Percentiles rank a stretch among this genome's conserved stretches.
Conservation (phyloP, 2,329 filamentous ascomycete genomes). For the Cercospora citrullina region DNA sequence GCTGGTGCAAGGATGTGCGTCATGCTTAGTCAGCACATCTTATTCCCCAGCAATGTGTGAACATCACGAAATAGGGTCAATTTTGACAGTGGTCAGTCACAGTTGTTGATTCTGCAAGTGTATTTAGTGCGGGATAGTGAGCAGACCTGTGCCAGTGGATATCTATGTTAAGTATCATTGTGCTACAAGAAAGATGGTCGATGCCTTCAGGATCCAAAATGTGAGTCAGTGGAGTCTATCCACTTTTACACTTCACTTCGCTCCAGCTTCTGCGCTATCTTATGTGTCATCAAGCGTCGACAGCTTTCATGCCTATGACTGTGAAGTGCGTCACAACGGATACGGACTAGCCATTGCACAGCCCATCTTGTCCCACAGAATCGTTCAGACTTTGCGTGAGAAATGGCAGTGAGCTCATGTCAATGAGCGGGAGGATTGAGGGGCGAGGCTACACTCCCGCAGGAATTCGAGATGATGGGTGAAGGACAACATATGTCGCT, state of each 20-base stretch:
- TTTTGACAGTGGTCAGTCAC: not conserved
- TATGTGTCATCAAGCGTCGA: not conserved
- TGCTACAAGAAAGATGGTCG: not conserved
- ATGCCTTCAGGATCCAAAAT: not conserved
- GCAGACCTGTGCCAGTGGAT: not conserved
- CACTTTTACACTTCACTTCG: not conserved
- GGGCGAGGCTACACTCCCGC: not conserved
- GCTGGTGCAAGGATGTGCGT: not conserved
- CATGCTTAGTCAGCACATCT: slow-evolving; percentile 3
- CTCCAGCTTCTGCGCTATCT: not conserved
- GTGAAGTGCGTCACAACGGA: not conserved
- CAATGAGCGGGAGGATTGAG: not conserved
- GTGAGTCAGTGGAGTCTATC: not conserved
- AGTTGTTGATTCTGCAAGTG: not conserved
- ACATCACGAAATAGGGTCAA: not conserved
- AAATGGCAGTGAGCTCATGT: not conserved
- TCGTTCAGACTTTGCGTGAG: not conserved
- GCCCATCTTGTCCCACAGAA: not conserved
- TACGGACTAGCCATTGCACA: not conserved
- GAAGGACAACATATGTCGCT: not conserved
- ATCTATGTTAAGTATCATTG: not conserved
- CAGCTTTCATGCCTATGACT: not conserved
- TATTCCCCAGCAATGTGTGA: not conserved
- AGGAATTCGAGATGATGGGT: not conserved
- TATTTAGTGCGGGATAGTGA: not conserved